Base-by-base conservation (phyloP, 768 basidiomycete genomes). In the Exsudoporus frostii region DNA sequence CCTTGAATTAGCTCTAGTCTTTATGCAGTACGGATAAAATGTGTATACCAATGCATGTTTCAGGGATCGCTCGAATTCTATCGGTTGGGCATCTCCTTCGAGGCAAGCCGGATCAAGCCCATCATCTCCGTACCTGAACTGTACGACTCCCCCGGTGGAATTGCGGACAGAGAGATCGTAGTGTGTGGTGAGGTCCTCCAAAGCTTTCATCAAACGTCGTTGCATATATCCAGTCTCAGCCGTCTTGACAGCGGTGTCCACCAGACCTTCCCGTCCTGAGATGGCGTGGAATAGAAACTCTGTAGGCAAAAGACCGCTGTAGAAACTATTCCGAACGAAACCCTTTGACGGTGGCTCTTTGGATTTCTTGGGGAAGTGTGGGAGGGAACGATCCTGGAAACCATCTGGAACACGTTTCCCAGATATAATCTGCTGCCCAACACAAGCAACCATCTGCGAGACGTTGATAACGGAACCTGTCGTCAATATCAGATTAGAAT, bases 201-300 rank as follows among this genome's bases (percentile, higher is more conserved):
- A 72, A 3, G 96, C 96, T 69, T 99, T 99, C 97, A 99, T 98
- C 56, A 99, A 72, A 51, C 97, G 90, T 45, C 97, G 85, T 65
- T 96, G 93, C 96, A 99, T 99, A 74, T 99, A 99, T 38, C 97
- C 97, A 1, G 97, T 99, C 72, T 99, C 97, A 14, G 97, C 97
- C 0, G 97, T 99, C 74, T 99, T 99, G 72, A 99, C 97, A 24
- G 97, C 97, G 0, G 97, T 99, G 74, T 99, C 97, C 64, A 99
- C 96, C 48, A 99, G 73, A 72, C 97, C 97, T 74, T 98, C 97
- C 63, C 97, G 88, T 53, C 97, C 97, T 14, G 95, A 97, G 61
- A 99, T 98, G 50, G 97, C 97, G 72, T 99, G 97, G 77, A 98
- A 98, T 48, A 99, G 69, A 75, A 99, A 99, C 66, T 99, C 97